Evolutionary conservation across 2,329 filamentous ascomycete genomes (phyloP), one percentile per base, ranked within the genome.

Genomic region (Colletotrichum paranaense): DNA sequence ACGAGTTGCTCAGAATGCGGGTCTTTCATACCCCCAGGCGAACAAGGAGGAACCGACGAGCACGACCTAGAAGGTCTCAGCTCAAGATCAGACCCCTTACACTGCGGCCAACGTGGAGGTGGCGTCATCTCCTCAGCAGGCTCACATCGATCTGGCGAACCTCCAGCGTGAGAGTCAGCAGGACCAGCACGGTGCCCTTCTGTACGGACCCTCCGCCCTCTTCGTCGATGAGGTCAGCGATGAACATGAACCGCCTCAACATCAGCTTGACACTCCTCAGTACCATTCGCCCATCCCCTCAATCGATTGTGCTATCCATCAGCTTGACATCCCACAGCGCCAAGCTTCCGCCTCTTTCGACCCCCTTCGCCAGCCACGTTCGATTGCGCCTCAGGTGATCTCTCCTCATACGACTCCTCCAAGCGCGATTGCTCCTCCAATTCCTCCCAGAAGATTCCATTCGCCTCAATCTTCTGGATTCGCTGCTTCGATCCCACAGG

Each of bases 1-100:
- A 86, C 90, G 91, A 76, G 86, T 90, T 38, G 90, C 89, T 22
- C 89, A 92, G 78, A 89, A 86, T 65, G 89, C 89, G 14, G 91
- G 91, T 32, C 82, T 92, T 35, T 73, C 73, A 63, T 83, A 86
- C 73, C 84, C 84, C 14, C 81, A 82, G 53, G 83, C 74, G 5
- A 76, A 75, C 59, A 75, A 76, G 72, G 75, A 76, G 46, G 74
- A 76, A 35, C 52, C 74, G 2, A 57, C 71, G 11, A 58, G 71
- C 12, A n/a, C 73, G 63, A 73, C 73, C 62, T 76, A 76, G 73
- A 46, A 66, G 28, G 66, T 57, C 35, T 30, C 30, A 12, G n/a
- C 70, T 38, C 38, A 75, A 16, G 35, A 28, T 26, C 56, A 53
- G 38, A 28, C 46, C 26, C 46, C 58, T 63, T 19, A 9, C 35